Conservation (phyloP, 345 rosid genomes). For the Eucalyptus lansdowneana region DNA sequence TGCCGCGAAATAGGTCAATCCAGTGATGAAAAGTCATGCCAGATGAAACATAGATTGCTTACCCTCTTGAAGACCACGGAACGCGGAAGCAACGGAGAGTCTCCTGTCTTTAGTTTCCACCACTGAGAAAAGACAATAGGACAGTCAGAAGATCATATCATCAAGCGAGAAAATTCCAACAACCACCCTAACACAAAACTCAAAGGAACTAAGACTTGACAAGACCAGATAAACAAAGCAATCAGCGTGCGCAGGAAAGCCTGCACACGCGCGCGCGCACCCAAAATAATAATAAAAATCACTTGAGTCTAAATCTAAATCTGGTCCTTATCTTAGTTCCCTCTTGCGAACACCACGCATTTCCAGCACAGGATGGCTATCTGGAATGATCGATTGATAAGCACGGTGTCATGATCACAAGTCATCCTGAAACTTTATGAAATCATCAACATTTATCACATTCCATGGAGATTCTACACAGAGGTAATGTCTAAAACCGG, state of each 20-base stretch:
- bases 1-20: not conserved
- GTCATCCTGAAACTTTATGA: not conserved
- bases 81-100: conserved; percentile 74
- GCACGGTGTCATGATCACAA: not conserved
- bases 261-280: not conserved
- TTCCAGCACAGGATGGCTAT: not conserved
- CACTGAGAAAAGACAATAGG: conserved; percentile 6
- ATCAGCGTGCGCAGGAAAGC: not conserved
- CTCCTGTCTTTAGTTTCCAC: conserved; percentile 69
- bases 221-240: not conserved
- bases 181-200: not conserved
- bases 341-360: not conserved
- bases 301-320: not conserved
- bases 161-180: not conserved
- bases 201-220: not conserved
- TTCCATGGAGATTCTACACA: not conserved
- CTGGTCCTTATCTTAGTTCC: not conserved
- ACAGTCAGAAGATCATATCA: not conserved
- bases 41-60: not conserved
- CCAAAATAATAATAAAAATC: not conserved
- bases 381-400: not conserved
- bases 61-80: conserved; percentile 86
- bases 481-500: not conserved
- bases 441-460: not conserved
- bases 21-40: not conserved